A percentile compares a stretch with the other conserved stretches of the same genome.
Conservation (phyloP, 345 rosid species). For the Corymbia maculata region DNA sequence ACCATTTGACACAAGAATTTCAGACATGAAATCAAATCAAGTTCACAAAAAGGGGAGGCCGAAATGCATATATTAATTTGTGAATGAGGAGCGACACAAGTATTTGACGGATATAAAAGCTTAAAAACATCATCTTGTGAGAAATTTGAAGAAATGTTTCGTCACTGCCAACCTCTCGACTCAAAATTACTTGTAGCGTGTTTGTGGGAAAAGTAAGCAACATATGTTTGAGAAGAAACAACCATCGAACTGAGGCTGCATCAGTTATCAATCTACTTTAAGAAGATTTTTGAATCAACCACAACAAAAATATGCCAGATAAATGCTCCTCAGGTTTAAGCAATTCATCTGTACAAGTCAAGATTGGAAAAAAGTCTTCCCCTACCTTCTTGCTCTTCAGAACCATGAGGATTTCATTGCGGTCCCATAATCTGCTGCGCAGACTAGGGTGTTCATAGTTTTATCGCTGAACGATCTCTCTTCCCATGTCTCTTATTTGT, state of each 20-base stretch:
- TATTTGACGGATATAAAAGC: background rate
- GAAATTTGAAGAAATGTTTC: too few species aligned
- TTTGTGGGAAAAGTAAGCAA: too few species aligned
- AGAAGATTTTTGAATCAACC: too few species aligned
- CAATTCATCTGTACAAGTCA: background rate
- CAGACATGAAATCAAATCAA: background rate
- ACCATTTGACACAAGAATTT: background rate
- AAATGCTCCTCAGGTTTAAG: too few species aligned
- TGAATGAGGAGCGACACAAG: background rate
- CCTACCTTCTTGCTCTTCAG: conserved; percentile 35
- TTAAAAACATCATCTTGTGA: background rate
- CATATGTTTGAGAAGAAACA: too few species aligned
- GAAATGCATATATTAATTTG: background rate
- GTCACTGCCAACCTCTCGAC: too few species aligned
- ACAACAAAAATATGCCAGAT: too few species aligned
- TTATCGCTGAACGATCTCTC: conserved; percentile 32
- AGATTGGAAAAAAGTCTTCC: background rate
- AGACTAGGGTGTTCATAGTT: conserved; percentile 9
- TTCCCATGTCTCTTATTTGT: conserved; percentile 73
- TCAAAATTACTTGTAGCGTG: too few species aligned
- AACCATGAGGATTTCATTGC: conserved; percentile 26
- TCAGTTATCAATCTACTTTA: too few species aligned
- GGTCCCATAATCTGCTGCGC: conserved; percentile 65
- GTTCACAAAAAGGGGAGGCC: background rate
- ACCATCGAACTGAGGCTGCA: too few species aligned